Evolutionary conservation across 768 basidiomycete genomes (phyloP), one percentile per base, ranked within the genome.

Genomic region (Suillus hirtellus): DNA sequence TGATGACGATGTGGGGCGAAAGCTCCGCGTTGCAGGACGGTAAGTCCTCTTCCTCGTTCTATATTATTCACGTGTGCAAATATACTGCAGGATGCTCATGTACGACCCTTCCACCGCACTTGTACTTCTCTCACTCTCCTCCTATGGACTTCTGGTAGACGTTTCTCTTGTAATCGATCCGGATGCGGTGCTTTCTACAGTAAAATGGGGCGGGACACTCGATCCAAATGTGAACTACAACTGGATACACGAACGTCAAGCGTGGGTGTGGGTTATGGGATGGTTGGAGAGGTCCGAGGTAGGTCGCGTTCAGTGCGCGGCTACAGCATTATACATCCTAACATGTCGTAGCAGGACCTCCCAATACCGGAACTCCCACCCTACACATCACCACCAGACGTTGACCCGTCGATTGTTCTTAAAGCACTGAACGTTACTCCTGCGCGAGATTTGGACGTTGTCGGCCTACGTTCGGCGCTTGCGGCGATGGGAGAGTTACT

Each of bases 11-110:
- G 67, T 78, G 53, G 84, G 84, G 53, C 76, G 75, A 61, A 89
- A 89, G 74, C 66, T 89, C 65, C 79, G 87, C 62, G 73, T 89
- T 54, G 83, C 84, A 31, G 88, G 86, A 67, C 77, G 84, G 88
- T 88, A 72, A 63, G 82, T 71, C 15, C 64, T 62, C 55, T 42
- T 55, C 64, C 61, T 50, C 58, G 66, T 63, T 67, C 69, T 60
- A 24, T 31, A 37, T 2, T 17, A 34, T 14, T 64, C 63, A 47
- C 65, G 58, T 47, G 56, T 53, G 50, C 24, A 35, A 50, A 52
- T 65, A 21, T 63, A 35, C 62, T 53, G 49, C 68, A 90, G 89
- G 68, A 77, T 89, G 66, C 78, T 88, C 42, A 77, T 81, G 37
- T 87, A 88, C 70, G 86, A 89, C 64, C 75, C 77, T 15, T 67